Conservation (phyloP, 2,329 filamentous ascomycete species). For the Ophiostoma perfectum region DNA sequence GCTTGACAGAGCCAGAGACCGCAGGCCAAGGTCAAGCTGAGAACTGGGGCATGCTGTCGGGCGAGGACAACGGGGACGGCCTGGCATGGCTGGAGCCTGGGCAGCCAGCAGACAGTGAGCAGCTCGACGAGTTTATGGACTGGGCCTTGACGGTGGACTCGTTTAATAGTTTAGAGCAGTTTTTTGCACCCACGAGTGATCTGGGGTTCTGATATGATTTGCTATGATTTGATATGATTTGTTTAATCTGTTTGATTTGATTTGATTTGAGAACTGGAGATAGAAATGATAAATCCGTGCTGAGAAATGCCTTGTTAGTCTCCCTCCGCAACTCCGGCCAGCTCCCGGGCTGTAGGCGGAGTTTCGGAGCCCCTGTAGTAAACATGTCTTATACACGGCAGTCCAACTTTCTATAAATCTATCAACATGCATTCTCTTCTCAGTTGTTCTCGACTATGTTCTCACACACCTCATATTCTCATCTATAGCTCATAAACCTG, state of each 20-base stretch:
- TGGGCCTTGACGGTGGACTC: slow-evolving; percentile 23
- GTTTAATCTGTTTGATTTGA: background rate
- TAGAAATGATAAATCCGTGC: background rate
- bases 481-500: background rate
- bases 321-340: background rate
- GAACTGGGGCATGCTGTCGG: background rate
- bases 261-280: background rate
- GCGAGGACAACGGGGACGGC: background rate
- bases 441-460: background rate
- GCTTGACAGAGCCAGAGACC: background rate
- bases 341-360: background rate
- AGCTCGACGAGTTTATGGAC: slow-evolving; percentile 22
- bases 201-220: background rate
- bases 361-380: background rate
- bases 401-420: no score
- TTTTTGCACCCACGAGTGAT: slow-evolving; percentile 26
- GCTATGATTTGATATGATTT: no score
- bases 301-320: background rate
- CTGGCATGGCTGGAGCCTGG: background rate
- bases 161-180: slow-evolving; percentile 24
- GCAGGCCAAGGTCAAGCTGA: background rate
- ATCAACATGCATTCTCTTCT: background rate
- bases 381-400: background rate
- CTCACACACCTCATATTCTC: no score
- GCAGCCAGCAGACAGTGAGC: background rate